Evolutionary conservation across 208 protist genomes (phyloP), one percentile per base, ranked within the genome.

Genomic region (Wallacemonas sp.): DNA sequence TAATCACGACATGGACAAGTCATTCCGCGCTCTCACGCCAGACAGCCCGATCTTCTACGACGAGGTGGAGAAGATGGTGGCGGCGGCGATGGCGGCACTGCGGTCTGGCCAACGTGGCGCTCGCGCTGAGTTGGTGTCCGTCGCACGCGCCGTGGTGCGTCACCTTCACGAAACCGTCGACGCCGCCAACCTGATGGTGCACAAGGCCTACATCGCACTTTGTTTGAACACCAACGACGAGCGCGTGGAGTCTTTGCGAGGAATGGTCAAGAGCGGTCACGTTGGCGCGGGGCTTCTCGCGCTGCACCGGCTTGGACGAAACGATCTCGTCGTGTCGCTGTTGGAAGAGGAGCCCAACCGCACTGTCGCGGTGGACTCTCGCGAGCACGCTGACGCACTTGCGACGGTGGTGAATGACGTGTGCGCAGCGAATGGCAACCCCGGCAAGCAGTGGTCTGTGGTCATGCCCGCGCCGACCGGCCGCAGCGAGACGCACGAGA

Each of bases 1-100:
- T 31, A 46, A 47, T 22, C 63, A 68, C 49, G 63, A 59, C 36
- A 49, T 68, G 2, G 63, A 68, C 41, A 68, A 68, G 34, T 68
- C 63, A 5, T 68, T 68, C 49, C 45, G 49, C 21, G 28, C 62
- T 2, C 46, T 67, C 31, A 67, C 34, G 17, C 34, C 46, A 8
- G 42, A 19, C 62, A 34, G 31, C 21, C 17, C 47, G 17, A 38
- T 58, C 9, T 58, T 26, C 51, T 34, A 58, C 28, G 51, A 15
- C 17, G 51, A 58, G 51, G 51, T 58, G 11, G 51, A 58, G 51
- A 33, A 27, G 51, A 34, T 58, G 51, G 51, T 58, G 51, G 26
- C 51, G 14, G 51, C 24, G 28, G 51, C 51, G 51, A 1, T 58
- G 51, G 51, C 26, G 0, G 51, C 51, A 12, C 15, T 39, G 30